phyloP scores from a whole-genome alignment of 495 filamentous ascomycete genomes.

The Stereocaulon alpinum region DNA sequence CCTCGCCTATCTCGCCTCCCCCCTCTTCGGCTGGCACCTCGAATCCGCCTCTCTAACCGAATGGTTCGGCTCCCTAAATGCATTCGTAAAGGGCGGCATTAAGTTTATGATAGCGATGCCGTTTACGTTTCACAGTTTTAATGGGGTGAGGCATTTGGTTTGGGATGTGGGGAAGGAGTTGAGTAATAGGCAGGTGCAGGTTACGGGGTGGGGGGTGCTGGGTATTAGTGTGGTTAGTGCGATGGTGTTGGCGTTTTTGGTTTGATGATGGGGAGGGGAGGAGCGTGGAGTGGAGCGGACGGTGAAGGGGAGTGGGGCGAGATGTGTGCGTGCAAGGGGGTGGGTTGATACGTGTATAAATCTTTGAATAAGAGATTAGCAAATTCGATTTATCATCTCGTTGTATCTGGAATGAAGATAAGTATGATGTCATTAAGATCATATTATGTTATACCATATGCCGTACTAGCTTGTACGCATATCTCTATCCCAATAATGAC shows the following conservation, averaged over 20 bases:
- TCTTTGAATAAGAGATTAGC: background rate
- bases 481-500: too few species aligned
- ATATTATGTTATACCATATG: too few species aligned
- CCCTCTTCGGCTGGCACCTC: constrained; percentile 73
- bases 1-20: constrained; percentile 71
- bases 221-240: constrained; percentile 55
- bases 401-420: background rate
- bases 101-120: constrained; percentile 70
- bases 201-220: constrained; percentile 65
- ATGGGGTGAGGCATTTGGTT: constrained; percentile 79
- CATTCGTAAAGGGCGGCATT: constrained; percentile 54
- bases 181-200: constrained; percentile 57
- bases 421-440: too few species aligned
- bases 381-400: background rate
- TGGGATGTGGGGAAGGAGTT: constrained; percentile 72
- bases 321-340: background rate
- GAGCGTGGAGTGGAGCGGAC: background rate
- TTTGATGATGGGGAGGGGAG: background rate
- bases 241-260: constrained; percentile 48
- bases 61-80: constrained; percentile 61
- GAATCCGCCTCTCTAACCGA: constrained; percentile 71
- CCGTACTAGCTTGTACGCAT: too few species aligned
- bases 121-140: constrained; percentile 78
- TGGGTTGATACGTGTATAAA: constrained; percentile 1
- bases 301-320: too few species aligned